A percentile compares a stretch with the other conserved stretches of the same genome.
Conservation (phyloP, 2,329 filamentous ascomycete species). For the Alternaria angustiovoidea region DNA sequence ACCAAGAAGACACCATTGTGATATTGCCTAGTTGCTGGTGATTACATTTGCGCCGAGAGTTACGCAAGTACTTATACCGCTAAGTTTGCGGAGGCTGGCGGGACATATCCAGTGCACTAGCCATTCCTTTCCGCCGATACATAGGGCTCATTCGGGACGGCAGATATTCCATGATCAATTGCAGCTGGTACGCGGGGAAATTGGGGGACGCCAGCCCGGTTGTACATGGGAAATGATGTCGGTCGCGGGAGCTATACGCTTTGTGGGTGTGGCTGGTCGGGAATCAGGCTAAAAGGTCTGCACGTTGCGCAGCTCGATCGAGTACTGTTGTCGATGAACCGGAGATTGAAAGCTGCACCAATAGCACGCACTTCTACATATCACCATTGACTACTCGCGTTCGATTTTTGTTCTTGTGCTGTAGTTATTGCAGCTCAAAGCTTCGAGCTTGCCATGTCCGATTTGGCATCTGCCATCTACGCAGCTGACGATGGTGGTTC, state of each 20-base stretch:
- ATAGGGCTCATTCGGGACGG: constrained; percentile 7
- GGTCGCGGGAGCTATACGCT: constrained; percentile 26
- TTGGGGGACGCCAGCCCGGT: constrained; percentile 21
- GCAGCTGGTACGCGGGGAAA: constrained; percentile 24
- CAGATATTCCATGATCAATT: constrained; percentile 18
- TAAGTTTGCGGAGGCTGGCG: constrained; percentile 8
- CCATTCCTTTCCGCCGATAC: constrained; percentile 23
- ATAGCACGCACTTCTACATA: neutral
- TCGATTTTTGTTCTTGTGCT: neutral
- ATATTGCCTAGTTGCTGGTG: constrained; percentile 9
- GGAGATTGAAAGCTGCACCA: neutral
- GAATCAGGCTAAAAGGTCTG: constrained; percentile 41
- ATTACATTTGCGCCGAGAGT: neutral
- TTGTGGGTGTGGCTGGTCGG: constrained; percentile 18
- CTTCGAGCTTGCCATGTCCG: neutral
- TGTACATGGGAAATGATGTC: constrained; percentile 21
- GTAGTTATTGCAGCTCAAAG: neutral
- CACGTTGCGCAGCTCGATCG: constrained; percentile 1
- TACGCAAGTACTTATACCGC: constrained; percentile 26
- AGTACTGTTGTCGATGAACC: constrained; percentile 2
- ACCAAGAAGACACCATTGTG: constrained; percentile 34
- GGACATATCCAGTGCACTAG: constrained; percentile 12
- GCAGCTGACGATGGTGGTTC: neutral
- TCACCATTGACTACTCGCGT: neutral
- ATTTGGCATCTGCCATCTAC: neutral